A percentile compares a stretch with the other conserved stretches of the same genome.
These are phyloP conservation scores for Monocercomonoides exilis DNA, from an alignment of 78 protist species.

Conservation along the genomic window DNA sequence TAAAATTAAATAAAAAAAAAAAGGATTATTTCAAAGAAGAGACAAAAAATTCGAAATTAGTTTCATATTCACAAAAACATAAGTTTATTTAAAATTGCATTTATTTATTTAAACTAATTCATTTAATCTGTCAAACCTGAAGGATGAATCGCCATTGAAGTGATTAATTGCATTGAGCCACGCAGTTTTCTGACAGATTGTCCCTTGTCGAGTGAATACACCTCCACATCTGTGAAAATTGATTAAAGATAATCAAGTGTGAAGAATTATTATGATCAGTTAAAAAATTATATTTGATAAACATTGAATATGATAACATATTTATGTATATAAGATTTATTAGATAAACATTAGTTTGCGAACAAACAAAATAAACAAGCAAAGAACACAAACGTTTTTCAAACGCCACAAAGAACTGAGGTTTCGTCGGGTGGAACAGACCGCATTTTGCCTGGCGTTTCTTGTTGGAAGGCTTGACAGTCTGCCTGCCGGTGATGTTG, in stretches of 20 bases:
- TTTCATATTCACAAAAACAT: too few species aligned
- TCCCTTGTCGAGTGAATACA: neutral
- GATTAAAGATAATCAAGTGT: too few species aligned
- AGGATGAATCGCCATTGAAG: neutral
- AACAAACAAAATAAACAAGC: neutral
- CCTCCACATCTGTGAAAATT: neutral
- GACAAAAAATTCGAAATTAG: too few species aligned
- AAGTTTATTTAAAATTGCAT: too few species aligned
- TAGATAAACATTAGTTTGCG: neutral
- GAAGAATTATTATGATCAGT: too few species aligned
- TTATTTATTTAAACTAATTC: too few species aligned
- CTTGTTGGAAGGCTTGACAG: neutral
- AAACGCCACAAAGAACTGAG: neutral
- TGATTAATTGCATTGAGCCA: neutral
- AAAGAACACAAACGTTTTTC: neutral
- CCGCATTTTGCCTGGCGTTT: neutral
- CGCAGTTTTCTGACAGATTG: neutral
- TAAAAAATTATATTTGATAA: too few species aligned
- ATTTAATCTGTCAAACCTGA: too few species aligned
- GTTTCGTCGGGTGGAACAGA: neutral
- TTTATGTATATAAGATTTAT: too few species aligned
- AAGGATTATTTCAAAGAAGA: too few species aligned
- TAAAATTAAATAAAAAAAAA: too few species aligned
- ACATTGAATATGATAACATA: too few species aligned
- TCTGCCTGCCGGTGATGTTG: neutral